Conservation (phyloP, 2,329 filamentous ascomycete species). For the Nigrospora sphaerica region DNA sequence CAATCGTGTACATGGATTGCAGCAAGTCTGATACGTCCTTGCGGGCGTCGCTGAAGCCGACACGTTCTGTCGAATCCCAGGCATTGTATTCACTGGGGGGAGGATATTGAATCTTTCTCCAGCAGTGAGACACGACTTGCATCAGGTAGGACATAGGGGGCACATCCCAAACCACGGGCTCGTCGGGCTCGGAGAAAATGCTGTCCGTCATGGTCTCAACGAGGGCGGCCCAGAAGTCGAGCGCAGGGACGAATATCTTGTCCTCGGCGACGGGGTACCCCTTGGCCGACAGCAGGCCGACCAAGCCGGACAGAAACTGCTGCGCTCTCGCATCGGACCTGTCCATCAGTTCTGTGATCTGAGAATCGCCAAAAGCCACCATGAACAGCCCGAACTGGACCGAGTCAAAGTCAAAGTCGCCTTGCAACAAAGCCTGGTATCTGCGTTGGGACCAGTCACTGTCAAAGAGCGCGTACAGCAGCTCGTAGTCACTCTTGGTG, state of each 20-base stretch:
- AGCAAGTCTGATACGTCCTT: slow-evolving; percentile 75
- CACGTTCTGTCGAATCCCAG: slow-evolving; percentile 65
- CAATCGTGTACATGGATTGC: slow-evolving; percentile 60
- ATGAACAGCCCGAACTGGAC: slow-evolving; percentile 61
- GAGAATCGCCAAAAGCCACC: slow-evolving; percentile 62
- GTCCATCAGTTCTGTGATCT: slow-evolving; percentile 51
- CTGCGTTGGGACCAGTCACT: slow-evolving; percentile 51
- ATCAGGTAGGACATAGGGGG: slow-evolving; percentile 53
- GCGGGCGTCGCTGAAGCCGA: slow-evolving; percentile 64
- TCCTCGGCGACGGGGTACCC: slow-evolving; percentile 67
- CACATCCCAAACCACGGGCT: slow-evolving; percentile 46
- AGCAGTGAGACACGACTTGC: slow-evolving; percentile 58
- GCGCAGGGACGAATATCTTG: slow-evolving; percentile 62
- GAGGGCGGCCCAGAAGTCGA: slow-evolving; percentile 78
- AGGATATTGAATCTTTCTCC: slow-evolving; percentile 64
- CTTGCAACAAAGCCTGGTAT: slow-evolving; percentile 47
- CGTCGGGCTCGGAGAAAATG: slow-evolving; percentile 41
- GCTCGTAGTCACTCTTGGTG: slow-evolving; percentile 46
- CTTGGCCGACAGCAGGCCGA: slow-evolving; percentile 56
- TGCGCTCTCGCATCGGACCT: slow-evolving; percentile 41
- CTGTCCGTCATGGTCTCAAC: slow-evolving; percentile 61
- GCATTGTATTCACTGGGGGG: slow-evolving; percentile 44
- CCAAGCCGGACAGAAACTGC: slow-evolving; percentile 50
- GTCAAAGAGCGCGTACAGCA: slow-evolving; percentile 52
- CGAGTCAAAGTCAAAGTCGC: slow-evolving; percentile 57